Evolutionary conservation across 257 asterid genomes (phyloP).

Genomic region (Rhazya stricta): DNA sequence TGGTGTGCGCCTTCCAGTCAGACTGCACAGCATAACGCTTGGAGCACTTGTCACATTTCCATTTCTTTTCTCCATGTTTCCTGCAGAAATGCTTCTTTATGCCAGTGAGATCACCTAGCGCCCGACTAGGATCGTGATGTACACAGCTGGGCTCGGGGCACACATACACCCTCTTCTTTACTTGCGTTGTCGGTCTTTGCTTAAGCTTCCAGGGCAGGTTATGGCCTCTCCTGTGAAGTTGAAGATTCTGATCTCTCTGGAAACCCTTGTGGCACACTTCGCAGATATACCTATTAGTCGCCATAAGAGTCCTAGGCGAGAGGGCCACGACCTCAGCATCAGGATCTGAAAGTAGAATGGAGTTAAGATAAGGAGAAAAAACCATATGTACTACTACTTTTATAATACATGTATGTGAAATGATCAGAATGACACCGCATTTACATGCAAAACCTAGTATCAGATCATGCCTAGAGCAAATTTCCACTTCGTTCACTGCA

Average conservation of each 20-base stretch:
- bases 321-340: constrained; percentile 23
- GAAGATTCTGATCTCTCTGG: constrained; percentile 28
- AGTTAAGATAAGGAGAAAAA: not conserved
- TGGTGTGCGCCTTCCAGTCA: constrained; percentile 26
- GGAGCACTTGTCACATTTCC: constrained; percentile 27
- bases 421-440: too few species aligned
- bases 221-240: constrained; percentile 26
- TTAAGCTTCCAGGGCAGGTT: constrained; percentile 28
- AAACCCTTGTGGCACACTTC: constrained; percentile 28
- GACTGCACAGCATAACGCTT: constrained; percentile 26
- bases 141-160: constrained; percentile 27
- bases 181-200: constrained; percentile 14
- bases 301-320: constrained; percentile 22
- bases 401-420: too few species aligned
- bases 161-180: constrained; percentile 24
- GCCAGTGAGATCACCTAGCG: constrained; percentile 26
- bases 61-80: constrained; percentile 30
- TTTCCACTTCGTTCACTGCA: too few species aligned
- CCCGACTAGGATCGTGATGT: constrained; percentile 28
- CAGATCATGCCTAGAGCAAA: too few species aligned
- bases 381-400: too few species aligned
- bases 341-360: constrained; percentile 13
- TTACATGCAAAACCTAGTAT: too few species aligned
- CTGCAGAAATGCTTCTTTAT: constrained; percentile 28
- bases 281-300: constrained; percentile 23